A percentile compares a stretch with the other conserved stretches of the same genome.
phyloP scores from a whole-genome alignment of 2,329 filamentous ascomycete genomes.

The Nemania diffusa region DNA sequence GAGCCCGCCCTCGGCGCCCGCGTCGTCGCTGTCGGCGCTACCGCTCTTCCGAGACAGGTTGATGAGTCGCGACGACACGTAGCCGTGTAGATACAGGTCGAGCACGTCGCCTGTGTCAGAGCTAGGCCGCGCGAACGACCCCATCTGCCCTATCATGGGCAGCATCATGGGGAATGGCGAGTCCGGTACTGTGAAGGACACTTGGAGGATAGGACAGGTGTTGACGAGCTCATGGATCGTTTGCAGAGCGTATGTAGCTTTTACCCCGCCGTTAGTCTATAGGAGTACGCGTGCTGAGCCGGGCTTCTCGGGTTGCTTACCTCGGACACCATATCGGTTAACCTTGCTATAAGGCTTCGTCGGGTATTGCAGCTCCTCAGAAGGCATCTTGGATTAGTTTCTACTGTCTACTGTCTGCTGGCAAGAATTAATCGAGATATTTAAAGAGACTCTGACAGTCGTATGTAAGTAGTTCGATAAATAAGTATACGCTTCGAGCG shows the following conservation, averaged over 20 bases:
- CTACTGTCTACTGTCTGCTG: not conserved
- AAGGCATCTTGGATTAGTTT: constrained; percentile 53
- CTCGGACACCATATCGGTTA: constrained; percentile 73
- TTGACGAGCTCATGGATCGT: constrained; percentile 83
- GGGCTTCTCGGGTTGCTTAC: constrained; percentile 51
- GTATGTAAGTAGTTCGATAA: not conserved
- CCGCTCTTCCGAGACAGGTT: constrained; percentile 62
- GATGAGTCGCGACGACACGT: constrained; percentile 82
- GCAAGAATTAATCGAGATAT: not conserved
- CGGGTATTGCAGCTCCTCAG: constrained; percentile 66
- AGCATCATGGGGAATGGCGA: constrained; percentile 80
- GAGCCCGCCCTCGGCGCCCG: constrained; percentile 60
- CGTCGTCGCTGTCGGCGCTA: not conserved
- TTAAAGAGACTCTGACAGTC: not conserved
- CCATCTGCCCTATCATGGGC: constrained; percentile 88
- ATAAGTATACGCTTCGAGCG: not conserved
- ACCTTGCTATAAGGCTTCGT: constrained; percentile 72
- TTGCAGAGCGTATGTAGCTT: constrained; percentile 76
- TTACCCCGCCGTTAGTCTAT: constrained; percentile 27
- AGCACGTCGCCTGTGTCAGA: constrained; percentile 71
- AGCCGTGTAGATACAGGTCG: constrained; percentile 85
- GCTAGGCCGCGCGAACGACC: constrained; percentile 72
- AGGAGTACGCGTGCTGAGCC: not conserved
- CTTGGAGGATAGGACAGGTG: constrained; percentile 76
- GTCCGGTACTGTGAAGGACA: constrained; percentile 75